These are phyloP conservation scores for Zasmidium cellare DNA, from an alignment of 2,329 filamentous ascomycete genomes.

Conservation along the genomic window DNA sequence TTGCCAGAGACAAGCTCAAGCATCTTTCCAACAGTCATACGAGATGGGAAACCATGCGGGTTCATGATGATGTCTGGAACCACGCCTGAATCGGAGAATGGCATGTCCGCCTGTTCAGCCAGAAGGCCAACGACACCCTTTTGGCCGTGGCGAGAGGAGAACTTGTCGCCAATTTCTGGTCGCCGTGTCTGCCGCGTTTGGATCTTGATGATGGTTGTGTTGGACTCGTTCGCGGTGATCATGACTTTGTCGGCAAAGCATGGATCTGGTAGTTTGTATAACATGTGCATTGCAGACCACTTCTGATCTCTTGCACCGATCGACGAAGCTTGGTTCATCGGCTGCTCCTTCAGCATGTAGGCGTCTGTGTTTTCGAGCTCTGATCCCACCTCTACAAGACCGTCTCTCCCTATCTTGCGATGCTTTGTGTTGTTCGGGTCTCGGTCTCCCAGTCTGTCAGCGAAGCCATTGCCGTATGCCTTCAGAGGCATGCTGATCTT, in stretches of 20 bases:
- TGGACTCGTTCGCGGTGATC: constrained; percentile 84
- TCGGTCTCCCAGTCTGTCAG: constrained; percentile 62
- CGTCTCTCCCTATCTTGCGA: constrained; percentile 77
- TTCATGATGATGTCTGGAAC: constrained; percentile 99
- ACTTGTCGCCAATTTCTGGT: constrained; percentile 96
- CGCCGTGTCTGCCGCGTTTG: constrained; percentile 94
- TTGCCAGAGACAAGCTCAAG: constrained; percentile 94
- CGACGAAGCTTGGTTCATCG: constrained; percentile 69
- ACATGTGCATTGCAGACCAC: constrained; percentile 47
- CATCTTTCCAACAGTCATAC: constrained; percentile 99
- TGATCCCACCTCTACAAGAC: constrained; percentile 82
- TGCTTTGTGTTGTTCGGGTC: constrained; percentile 55
- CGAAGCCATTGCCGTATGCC: constrained; percentile 79
- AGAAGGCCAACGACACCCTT: constrained; percentile 98
- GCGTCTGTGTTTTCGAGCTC: constrained; percentile 76
- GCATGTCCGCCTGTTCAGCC: constrained; percentile 94
- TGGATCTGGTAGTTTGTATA: constrained; percentile 61
- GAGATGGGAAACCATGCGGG: constrained; percentile 97
- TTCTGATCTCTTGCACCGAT: constrained; percentile 27
- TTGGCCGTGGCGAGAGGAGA: constrained; percentile 96
- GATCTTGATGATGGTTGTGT: constrained; percentile 86
- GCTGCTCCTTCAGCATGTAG: constrained; percentile 87
- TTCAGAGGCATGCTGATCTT: constrained; percentile 87
- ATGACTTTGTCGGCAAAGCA: constrained; percentile 96
- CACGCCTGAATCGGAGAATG: constrained; percentile 86